phyloP scores from a whole-genome alignment of 306 rosid species.

The Pyrus betulifolia region DNA sequence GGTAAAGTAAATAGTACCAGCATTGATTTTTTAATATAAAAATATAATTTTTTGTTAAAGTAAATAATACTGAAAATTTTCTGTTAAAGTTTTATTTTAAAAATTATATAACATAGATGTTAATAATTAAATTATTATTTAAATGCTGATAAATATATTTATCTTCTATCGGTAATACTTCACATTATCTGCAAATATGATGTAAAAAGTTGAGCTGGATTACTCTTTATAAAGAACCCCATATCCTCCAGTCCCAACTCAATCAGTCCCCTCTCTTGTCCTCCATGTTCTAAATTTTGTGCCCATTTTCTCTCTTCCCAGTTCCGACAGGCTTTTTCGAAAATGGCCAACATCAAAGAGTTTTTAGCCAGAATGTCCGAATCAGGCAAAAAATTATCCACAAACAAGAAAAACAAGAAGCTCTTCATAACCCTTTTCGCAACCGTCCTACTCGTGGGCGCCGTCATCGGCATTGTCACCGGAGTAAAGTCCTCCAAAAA shows the following conservation, averaged over 20 bases:
- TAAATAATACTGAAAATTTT: no score
- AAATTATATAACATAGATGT: no score
- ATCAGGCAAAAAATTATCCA: not conserved
- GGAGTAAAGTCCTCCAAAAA: conserved; percentile 27
- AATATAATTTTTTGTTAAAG: no score
- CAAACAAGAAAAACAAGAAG: conserved; percentile 16
- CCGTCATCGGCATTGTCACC: conserved; percentile 32
- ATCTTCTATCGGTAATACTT: no score
- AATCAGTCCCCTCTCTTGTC: not conserved
- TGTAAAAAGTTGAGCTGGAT: no score
- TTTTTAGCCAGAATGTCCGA: conserved; percentile 25
- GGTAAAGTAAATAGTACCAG: no score
- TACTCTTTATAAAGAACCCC: not conserved
- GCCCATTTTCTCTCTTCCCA: not conserved
- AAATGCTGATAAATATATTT: no score
- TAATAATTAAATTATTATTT: no score
- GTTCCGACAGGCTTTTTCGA: not conserved
- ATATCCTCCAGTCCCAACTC: not conserved
- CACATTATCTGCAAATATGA: no score
- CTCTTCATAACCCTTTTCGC: conserved; percentile 34
- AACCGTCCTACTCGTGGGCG: conserved; percentile 32
- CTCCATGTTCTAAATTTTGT: not conserved
- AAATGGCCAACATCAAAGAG: conserved; percentile 26
- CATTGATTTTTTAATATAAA: no score
- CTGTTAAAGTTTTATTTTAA: no score